A percentile compares a stretch with the other conserved stretches of the same genome.
Evolutionary conservation across 805 yeast species (phyloP).

Genomic region (Candida ponderosae): DNA sequence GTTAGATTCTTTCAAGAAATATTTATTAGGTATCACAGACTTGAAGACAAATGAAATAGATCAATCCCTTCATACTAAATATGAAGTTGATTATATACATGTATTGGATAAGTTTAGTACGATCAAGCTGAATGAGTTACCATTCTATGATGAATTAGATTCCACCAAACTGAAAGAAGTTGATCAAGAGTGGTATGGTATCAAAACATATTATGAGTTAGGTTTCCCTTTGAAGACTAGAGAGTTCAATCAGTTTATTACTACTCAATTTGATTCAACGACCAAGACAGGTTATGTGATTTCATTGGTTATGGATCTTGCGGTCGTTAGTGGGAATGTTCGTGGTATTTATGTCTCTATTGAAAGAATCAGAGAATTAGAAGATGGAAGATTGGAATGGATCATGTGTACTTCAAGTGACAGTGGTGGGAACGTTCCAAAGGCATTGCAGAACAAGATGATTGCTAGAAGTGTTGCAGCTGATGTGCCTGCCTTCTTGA

Average conservation of each 20-base stretch:
- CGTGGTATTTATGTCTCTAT: constrained; percentile 28
- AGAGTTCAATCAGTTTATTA: constrained; percentile 28
- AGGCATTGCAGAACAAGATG: constrained; percentile 30
- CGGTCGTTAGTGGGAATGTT: constrained; percentile 17
- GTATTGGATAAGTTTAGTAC: constrained; percentile 20
- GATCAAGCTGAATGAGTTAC: constrained; percentile 13
- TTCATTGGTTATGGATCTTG: constrained; percentile 22
- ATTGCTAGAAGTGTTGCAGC: constrained; percentile 29
- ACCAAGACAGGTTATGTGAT: constrained; percentile 23
- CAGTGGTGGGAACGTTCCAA: constrained; percentile 33
- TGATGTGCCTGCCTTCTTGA: constrained; percentile 30
- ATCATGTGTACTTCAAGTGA: constrained; percentile 30
- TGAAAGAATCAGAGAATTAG: constrained; percentile 21
- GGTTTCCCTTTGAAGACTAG: constrained; percentile 28
- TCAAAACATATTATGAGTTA: constrained; percentile 27
- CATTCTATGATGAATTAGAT: constrained; percentile 6
- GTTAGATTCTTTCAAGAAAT: constrained; percentile 19
- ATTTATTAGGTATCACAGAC: constrained; percentile 21
- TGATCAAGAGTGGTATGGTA: constrained; percentile 19
- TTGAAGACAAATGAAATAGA: constrained; percentile 13
- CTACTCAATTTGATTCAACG: constrained; percentile 18
- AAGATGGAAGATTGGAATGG: constrained; percentile 21
- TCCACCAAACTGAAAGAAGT: constrained; percentile 6
- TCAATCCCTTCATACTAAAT: constrained; percentile 21
- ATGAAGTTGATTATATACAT: constrained; percentile 28